phyloP scores from a whole-genome alignment of 1,284 basidiomycete genomes.

The Cryptococcus neoformans region DNA sequence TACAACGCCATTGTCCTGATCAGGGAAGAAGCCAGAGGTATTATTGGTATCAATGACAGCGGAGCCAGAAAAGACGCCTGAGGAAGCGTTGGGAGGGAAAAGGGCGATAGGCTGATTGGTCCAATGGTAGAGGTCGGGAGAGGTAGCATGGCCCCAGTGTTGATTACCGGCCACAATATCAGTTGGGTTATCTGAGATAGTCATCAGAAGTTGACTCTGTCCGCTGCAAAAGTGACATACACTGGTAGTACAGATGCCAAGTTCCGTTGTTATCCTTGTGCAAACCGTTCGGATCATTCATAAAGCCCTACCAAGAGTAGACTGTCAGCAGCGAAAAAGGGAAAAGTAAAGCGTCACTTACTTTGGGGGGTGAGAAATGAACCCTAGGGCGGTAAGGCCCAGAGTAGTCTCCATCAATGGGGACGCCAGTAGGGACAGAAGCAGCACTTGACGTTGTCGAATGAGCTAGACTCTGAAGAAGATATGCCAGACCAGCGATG shows the following conservation, averaged over 20 bases:
- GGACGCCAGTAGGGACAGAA: constrained; percentile 4
- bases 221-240: constrained; percentile 11
- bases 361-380: constrained; percentile 34
- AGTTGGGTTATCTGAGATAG: constrained; percentile 40
- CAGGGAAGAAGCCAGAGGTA: constrained; percentile 50
- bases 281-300: constrained; percentile 52
- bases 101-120: constrained; percentile 48
- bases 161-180: constrained; percentile 48
- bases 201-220: neutral
- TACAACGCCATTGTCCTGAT: constrained; percentile 46
- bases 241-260: constrained; percentile 53
- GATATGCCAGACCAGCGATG: neutral
- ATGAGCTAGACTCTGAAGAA: neutral
- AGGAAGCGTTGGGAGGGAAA: constrained; percentile 31
- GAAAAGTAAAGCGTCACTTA: constrained; percentile 7
- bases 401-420: constrained; percentile 18
- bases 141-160: constrained; percentile 53
- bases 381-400: constrained; percentile 27
- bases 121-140: constrained; percentile 50
- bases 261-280: constrained; percentile 46
- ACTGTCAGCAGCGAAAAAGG: neutral
- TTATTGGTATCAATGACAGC: constrained; percentile 51
- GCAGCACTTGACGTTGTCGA: constrained; percentile 9
- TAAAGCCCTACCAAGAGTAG: constrained; percentile 36
- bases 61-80: constrained; percentile 47